Percentiles rank a stretch among this genome's conserved stretches.
Conservation (phyloP, 2,329 filamentous ascomycete species). For the Fusarium tanahbumbuense region DNA sequence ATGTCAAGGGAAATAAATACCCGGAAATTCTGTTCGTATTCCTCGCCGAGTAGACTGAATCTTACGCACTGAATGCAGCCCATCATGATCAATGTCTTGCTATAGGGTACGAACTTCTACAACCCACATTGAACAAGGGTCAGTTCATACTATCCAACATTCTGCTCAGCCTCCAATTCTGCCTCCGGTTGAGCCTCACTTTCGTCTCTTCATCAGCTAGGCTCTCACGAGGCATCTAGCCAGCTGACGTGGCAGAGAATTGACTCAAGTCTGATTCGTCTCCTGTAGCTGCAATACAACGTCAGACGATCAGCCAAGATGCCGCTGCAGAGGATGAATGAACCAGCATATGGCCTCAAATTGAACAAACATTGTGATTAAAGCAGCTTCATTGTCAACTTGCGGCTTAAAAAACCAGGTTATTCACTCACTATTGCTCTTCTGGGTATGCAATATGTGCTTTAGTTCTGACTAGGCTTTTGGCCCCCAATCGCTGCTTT, state of each 20-base stretch:
- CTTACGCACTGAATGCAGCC: neutral
- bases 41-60: neutral
- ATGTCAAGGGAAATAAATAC: neutral
- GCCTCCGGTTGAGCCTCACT: slow-evolving; percentile 37
- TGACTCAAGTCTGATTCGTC: slow-evolving; percentile 10
- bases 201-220: neutral
- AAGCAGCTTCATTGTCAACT: neutral
- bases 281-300: slow-evolving; percentile 17
- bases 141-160: neutral
- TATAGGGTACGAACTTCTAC: neutral
- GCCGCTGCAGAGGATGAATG: neutral
- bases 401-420: slow-evolving; percentile 13
- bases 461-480: slow-evolving; percentile 15
- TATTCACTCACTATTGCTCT: neutral
- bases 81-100: neutral
- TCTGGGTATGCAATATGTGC: slow-evolving; percentile 16
- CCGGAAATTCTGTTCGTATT: neutral
- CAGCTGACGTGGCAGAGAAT: slow-evolving; percentile 40
- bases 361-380: neutral
- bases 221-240: slow-evolving; percentile 19
- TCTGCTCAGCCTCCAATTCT: slow-evolving; percentile 15
- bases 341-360: neutral
- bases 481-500: slow-evolving; percentile 28
- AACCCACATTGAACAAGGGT: neutral
- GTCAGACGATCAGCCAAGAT: slow-evolving; percentile 30